Base-by-base conservation (phyloP, 257 asterid species). In the Jacaranda copaia region DNA sequence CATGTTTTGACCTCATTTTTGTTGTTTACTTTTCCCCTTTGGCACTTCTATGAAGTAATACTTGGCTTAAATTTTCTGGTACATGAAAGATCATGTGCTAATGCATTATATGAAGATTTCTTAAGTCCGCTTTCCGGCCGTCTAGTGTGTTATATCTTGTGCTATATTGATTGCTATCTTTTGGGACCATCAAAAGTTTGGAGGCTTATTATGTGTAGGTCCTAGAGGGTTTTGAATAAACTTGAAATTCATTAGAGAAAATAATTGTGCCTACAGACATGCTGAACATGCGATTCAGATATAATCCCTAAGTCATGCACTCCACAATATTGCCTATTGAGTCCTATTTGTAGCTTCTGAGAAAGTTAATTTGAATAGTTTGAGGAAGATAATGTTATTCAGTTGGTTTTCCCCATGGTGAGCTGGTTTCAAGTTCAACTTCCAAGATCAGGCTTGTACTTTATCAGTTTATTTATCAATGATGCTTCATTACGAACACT, bases 21-120 rank as follows among this genome's bases (percentile, higher is more conserved):
- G 68, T 56, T 46, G 35, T 72, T 74, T 81, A 76, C 51, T 8
- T 81, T 81, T 80, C 64, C 62, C 76, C 25, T 52, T 48, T 15
- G 61, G 9, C 55, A 10, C 70, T 18, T 32, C 58, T 20, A 55
- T 49, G 73, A 45, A 78, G 25, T 67, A 20, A 70, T 20, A 9
- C 49, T 40, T 74, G 40, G 57, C 74, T 43, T 57, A 20, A 6
- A 35, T 56, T 76, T 46, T 68, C 57, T 43, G 35, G 78, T 71
- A 71, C 65, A 8, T 70, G 52, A 32, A 58, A 18, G n/a, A 56
- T 77, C 49, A 32, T 67, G 53, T 52, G 64, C 35, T 19, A 43
- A 46, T 52, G 55, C 56, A 76, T 52, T 69, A 19, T 12, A 4
- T 49, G 38, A 62, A 52, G 62, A 45, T n/a, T 60, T 61, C 68